These are phyloP conservation scores for Isabelozyma rhagii DNA, from an alignment of 805 yeast species.

Conservation along the genomic window DNA sequence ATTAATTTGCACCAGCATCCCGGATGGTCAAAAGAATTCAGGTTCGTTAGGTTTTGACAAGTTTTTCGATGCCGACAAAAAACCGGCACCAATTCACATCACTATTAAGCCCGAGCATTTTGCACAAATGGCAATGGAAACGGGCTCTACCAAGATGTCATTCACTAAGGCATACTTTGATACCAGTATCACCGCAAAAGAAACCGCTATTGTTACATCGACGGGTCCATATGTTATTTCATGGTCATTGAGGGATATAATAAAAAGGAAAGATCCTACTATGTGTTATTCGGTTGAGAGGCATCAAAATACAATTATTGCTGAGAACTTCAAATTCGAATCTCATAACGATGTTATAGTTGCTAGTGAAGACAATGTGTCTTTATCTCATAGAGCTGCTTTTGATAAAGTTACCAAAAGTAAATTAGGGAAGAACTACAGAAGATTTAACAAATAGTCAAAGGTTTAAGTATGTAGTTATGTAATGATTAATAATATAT, in stretches of 20 bases:
- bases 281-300: slow-evolving; percentile 60
- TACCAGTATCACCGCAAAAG: slow-evolving; percentile 60
- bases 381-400: slow-evolving; percentile 27
- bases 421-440: background rate
- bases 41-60: slow-evolving; percentile 63
- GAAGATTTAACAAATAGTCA: background rate
- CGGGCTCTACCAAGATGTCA: slow-evolving; percentile 44
- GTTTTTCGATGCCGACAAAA: slow-evolving; percentile 59
- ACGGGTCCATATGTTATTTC: slow-evolving; percentile 79
- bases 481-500: background rate
- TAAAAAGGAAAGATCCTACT: slow-evolving; percentile 36
- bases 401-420: background rate
- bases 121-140: slow-evolving; percentile 52
- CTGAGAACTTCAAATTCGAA: slow-evolving; percentile 76
- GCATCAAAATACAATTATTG: slow-evolving; percentile 60
- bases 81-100: slow-evolving; percentile 68
- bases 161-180: slow-evolving; percentile 81
- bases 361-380: slow-evolving; percentile 74
- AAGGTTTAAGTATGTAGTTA: background rate
- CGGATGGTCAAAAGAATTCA: slow-evolving; percentile 53
- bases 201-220: slow-evolving; percentile 70
- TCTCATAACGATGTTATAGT: slow-evolving; percentile 68
- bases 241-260: slow-evolving; percentile 68
- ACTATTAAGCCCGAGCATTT: slow-evolving; percentile 70
- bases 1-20: slow-evolving; percentile 63